Base-by-base conservation (phyloP, 169 alveolate genomes). In the Babesia ovis region DNA sequence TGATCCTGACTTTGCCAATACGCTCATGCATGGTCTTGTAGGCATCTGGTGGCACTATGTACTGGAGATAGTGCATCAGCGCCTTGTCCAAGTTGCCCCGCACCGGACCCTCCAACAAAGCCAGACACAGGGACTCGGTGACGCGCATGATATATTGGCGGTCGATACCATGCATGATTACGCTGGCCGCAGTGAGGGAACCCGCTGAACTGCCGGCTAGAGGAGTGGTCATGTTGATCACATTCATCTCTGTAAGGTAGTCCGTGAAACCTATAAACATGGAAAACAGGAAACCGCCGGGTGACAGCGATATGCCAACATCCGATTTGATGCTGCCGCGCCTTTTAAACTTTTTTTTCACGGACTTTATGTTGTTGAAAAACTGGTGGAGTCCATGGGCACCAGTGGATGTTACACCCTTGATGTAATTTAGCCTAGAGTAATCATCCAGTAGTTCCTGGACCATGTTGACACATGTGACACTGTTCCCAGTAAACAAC, bases 151-250 rank as follows among this genome's bases (percentile, higher is more conserved):
- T 48, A 16, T 64, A 25, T 14, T 31, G 22, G 3, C 74, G 5
- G 51, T 64, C 54, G 1, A 16, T 1, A 48, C 45, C 54, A 61
- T 64, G 22, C 45, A 87, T 43, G 14, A 74, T 39, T 22, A 80
- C 53, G 27, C 75, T 41, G 9, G 77, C 73, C 29, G 84, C 82
- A 32, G 91, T 66, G 0, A 87, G 66, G 43, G 91, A 50, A 18
- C 93, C 93, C 20, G 93, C 85, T 1, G 93, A 87, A 0, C 89
- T 68, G 18, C 93, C 93, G 9, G 91, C 72, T 41, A 87, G 31
- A 29, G 85, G 89, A 2, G 89, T 79, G 14, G 89, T 80, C 37
- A 77, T 56, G 23, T 87, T 87, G 1, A 87, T 37, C 9, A 83
- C 66, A 62, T 87, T 87, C 4, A 66, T 46, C 59, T 87, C 93